phyloP scores from a whole-genome alignment of 2,329 filamentous ascomycete species.

The Xylariaceae sp. region DNA sequence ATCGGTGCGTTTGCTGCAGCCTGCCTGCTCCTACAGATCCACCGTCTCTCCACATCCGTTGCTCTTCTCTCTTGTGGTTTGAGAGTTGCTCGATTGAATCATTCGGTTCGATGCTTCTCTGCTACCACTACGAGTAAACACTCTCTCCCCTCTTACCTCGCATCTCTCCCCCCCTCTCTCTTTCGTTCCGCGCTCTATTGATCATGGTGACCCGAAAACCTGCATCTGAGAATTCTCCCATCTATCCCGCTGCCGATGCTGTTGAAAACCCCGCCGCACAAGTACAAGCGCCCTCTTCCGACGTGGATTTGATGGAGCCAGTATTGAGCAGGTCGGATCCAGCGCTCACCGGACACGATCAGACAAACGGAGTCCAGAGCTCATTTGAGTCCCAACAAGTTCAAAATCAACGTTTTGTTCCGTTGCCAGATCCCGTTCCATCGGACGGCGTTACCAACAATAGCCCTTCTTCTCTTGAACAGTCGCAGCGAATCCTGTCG shows the following conservation, averaged over 20 bases:
- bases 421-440: slow-evolving; percentile 21
- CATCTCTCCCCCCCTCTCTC: neutral
- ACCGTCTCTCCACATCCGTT: neutral
- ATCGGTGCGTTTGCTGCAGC: neutral
- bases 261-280: slow-evolving; percentile 22
- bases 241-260: slow-evolving; percentile 22
- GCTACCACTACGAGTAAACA: neutral
- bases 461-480: slow-evolving; percentile 28
- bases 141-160: too few relatives aligned
- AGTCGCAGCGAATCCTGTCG: slow-evolving; percentile 36
- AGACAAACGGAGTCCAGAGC: slow-evolving; percentile 11
- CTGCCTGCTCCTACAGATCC: neutral
- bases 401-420: slow-evolving; percentile 22
- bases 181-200: slow-evolving; percentile 2
- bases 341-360: slow-evolving; percentile 1
- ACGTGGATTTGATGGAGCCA: slow-evolving; percentile 27
- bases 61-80: neutral
- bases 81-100: neutral
- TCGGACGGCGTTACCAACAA: slow-evolving; percentile 29
- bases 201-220: slow-evolving; percentile 42
- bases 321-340: slow-evolving; percentile 27
- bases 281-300: slow-evolving; percentile 34
- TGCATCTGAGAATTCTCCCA: slow-evolving; percentile 24
- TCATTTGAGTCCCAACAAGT: slow-evolving; percentile 25
- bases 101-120: neutral